Conservation (phyloP, 495 filamentous ascomycete genomes). For the Talaromyces liani region DNA sequence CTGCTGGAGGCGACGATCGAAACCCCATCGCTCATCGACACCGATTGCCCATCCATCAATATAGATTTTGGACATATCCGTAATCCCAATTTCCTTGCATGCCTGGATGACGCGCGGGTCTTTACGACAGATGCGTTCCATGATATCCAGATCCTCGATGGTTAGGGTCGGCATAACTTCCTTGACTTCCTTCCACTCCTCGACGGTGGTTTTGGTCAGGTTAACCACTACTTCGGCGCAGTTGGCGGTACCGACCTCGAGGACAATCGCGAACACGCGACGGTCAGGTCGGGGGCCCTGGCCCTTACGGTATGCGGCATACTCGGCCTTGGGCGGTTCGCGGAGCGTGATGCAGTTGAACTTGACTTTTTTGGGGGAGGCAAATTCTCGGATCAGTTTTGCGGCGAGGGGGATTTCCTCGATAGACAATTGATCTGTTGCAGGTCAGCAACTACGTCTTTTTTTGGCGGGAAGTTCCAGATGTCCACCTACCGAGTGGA, state of each 20-base stretch:
- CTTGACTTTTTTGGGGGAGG: slow-evolving; percentile 37
- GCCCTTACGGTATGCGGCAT: slow-evolving; percentile 62
- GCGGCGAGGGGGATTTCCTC: slow-evolving; percentile 26
- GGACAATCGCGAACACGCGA: slow-evolving; percentile 27
- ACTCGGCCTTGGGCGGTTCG: slow-evolving; percentile 74
- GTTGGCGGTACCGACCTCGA: slow-evolving; percentile 19
- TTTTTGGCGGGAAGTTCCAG: background rate
- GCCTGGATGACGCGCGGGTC: slow-evolving; percentile 82
- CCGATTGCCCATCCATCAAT: slow-evolving; percentile 51
- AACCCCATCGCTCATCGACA: slow-evolving; percentile 32
- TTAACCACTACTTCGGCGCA: slow-evolving; percentile 75
- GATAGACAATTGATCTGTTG: slow-evolving; percentile 26
- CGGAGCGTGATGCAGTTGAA: slow-evolving; percentile 82
- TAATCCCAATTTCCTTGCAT: slow-evolving; percentile 73
- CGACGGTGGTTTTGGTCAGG: slow-evolving; percentile 58
- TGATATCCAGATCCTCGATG: slow-evolving; percentile 80
- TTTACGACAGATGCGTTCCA: slow-evolving; percentile 64
- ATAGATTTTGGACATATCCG: slow-evolving; percentile 81
- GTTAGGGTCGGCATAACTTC: slow-evolving; percentile 82
- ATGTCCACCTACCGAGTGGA: slow-evolving; percentile 20
- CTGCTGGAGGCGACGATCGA: slow-evolving; percentile 31
- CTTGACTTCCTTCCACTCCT: slow-evolving; percentile 60
- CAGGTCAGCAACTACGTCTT: background rate
- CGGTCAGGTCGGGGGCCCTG: slow-evolving; percentile 32
- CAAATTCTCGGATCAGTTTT: slow-evolving; percentile 25